Evolutionary conservation across 73 alveolate genomes (phyloP).

Genomic region (Blepharisma stoltei): DNA sequence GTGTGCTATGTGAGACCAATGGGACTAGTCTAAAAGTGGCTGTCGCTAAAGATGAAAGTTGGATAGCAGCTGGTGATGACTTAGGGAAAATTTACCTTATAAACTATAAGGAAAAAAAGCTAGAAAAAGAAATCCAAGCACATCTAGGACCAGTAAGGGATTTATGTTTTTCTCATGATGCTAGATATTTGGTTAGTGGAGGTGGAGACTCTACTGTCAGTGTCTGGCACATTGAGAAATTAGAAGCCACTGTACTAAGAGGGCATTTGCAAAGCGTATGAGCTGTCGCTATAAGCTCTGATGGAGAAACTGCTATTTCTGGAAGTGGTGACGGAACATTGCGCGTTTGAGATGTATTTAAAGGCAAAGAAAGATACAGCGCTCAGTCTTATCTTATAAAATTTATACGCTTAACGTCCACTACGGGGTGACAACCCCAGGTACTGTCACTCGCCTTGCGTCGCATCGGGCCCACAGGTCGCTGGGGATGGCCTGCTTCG

Average conservation of each 20-base stretch:
- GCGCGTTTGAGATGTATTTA: not conserved
- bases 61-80: slow-evolving; percentile 14
- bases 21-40: slow-evolving; percentile 8
- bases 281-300: not conserved
- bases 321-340: not conserved
- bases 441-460: no score
- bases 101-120: not conserved
- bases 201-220: slow-evolving; percentile 15
- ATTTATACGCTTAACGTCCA: no score
- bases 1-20: not conserved
- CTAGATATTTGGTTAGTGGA: slow-evolving; percentile 2
- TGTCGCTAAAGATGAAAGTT: not conserved
- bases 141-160: slow-evolving; percentile 17
- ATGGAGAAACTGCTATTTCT: not conserved
- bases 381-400: no score
- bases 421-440: no score
- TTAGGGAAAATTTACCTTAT: not conserved
- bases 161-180: not conserved
- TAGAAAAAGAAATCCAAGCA: slow-evolving; percentile 1
- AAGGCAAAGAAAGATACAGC: not conserved
- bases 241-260: not conserved
- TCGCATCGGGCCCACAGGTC: no score
- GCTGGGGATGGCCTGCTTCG: no score
- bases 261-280: slow-evolving; percentile 22
- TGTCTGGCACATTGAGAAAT: slow-evolving; percentile 2